Evolutionary conservation across 768 basidiomycete species (phyloP).

Genomic region (Mycena galopus): DNA sequence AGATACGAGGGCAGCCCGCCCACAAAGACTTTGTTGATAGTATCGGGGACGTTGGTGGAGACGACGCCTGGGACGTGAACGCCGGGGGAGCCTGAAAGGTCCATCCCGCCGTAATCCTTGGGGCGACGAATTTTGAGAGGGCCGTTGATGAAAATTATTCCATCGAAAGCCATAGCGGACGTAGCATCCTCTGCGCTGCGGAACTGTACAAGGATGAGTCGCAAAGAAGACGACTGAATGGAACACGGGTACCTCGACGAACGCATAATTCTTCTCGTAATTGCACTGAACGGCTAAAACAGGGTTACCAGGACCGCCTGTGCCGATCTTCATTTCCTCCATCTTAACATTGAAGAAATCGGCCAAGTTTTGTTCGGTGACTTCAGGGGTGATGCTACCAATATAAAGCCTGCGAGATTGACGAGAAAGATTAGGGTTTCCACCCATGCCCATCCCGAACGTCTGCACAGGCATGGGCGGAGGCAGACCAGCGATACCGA

Average conservation of each 20-base stretch:
- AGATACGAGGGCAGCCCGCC: slow-evolving; percentile 96
- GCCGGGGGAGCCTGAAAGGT: slow-evolving; percentile 65
- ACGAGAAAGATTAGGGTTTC: slow-evolving; percentile 89
- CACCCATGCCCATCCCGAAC: slow-evolving; percentile 89
- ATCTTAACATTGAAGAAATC: slow-evolving; percentile 98
- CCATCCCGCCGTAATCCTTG: slow-evolving; percentile 94
- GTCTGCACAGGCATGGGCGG: slow-evolving; percentile 87
- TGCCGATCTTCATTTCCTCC: slow-evolving; percentile 91
- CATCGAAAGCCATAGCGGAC: slow-evolving; percentile 97
- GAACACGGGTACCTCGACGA: slow-evolving; percentile 81
- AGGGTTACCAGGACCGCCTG: slow-evolving; percentile 87
- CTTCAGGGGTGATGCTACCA: slow-evolving; percentile 94
- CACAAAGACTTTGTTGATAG: slow-evolving; percentile 97
- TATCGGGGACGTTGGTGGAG: slow-evolving; percentile 97
- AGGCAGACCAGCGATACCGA: slow-evolving; percentile 85
- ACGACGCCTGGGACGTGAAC: slow-evolving; percentile 94
- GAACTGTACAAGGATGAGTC: slow-evolving; percentile 71
- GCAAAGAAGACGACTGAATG: slow-evolving; percentile 1
- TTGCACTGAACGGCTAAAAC: slow-evolving; percentile 96
- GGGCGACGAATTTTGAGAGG: slow-evolving; percentile 98
- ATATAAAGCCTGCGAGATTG: slow-evolving; percentile 97
- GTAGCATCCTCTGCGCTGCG: slow-evolving; percentile 97
- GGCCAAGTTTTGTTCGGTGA: slow-evolving; percentile 91
- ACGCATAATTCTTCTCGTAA: slow-evolving; percentile 99
- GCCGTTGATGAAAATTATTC: slow-evolving; percentile 93